A percentile compares a stretch with the other conserved stretches of the same genome.
These are phyloP conservation scores for Nothophytophthora sp. DNA, from an alignment of 352 stramenopile genomes.

Conservation along the genomic window DNA sequence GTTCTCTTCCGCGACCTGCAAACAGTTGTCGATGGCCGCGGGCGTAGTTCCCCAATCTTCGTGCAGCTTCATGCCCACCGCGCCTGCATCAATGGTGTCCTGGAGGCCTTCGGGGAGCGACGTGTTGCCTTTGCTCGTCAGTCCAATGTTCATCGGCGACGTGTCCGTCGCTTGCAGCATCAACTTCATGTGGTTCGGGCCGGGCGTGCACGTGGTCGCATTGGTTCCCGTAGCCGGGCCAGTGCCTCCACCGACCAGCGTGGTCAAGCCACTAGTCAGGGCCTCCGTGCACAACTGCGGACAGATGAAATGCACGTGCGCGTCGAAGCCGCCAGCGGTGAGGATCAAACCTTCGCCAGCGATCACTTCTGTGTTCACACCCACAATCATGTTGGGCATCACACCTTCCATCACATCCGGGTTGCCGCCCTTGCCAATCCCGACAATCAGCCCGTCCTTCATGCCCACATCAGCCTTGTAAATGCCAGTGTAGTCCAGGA, in stretches of 20 bases:
- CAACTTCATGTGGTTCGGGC: conserved; percentile 93
- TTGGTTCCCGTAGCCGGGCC: conserved; percentile 93
- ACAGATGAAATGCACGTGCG: conserved; percentile 98
- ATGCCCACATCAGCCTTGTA: conserved; percentile 97
- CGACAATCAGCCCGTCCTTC: conserved; percentile 92
- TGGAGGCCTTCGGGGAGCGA: conserved; percentile 82
- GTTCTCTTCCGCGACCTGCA: conserved; percentile 90
- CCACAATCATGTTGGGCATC: conserved; percentile 85
- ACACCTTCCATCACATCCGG: conserved; percentile 96
- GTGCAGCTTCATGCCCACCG: conserved; percentile 96
- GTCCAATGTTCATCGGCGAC: conserved; percentile 96
- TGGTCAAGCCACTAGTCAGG: conserved; percentile 93
- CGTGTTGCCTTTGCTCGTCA: conserved; percentile 97
- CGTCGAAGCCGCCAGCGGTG: conserved; percentile 95
- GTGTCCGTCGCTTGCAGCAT: conserved; percentile 96
- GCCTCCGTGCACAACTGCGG: conserved; percentile 94
- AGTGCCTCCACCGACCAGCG: conserved; percentile 90
- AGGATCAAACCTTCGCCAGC: conserved; percentile 96
- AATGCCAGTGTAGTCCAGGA: conserved; percentile 95
- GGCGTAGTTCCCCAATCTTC: conserved; percentile 98
- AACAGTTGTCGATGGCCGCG: conserved; percentile 93
- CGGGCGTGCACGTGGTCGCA: conserved; percentile 97
- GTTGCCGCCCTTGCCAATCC: conserved; percentile 98
- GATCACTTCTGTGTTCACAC: conserved; percentile 96
- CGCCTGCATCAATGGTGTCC: conserved; percentile 91